These are phyloP conservation scores for Ormosia emarginata DNA, from an alignment of 306 rosid genomes.

Conservation along the genomic window DNA sequence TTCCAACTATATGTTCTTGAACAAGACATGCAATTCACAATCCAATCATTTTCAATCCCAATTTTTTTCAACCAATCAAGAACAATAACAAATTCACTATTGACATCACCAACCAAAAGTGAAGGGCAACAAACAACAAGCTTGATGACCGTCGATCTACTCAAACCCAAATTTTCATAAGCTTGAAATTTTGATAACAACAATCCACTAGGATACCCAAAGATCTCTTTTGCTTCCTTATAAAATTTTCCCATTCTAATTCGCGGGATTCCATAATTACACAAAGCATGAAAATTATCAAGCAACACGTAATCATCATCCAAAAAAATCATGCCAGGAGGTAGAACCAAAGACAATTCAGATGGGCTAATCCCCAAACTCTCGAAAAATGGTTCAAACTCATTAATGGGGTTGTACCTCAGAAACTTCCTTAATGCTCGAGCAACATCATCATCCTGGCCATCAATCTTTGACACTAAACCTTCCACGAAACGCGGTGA, in stretches of 20 bases:
- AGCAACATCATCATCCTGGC: slow-evolving; percentile 27
- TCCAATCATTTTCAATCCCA: slow-evolving; percentile 59
- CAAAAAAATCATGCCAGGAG: slow-evolving; percentile 44
- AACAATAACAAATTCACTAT: slow-evolving; percentile 41
- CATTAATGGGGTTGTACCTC: slow-evolving; percentile 69
- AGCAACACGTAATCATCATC: slow-evolving; percentile 53
- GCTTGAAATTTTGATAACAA: slow-evolving; percentile 49
- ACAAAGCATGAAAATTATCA: slow-evolving; percentile 54
- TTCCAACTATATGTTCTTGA: slow-evolving; percentile 52
- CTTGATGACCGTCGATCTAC: slow-evolving; percentile 47
- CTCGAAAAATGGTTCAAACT: slow-evolving; percentile 83
- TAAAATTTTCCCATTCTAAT: slow-evolving; percentile 62
- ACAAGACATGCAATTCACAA: slow-evolving; percentile 47
- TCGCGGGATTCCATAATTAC: slow-evolving; percentile 59
- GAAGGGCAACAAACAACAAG: slow-evolving; percentile 64
- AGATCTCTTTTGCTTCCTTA: slow-evolving; percentile 59
- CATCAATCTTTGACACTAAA: slow-evolving; percentile 37
- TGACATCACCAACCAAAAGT: slow-evolving; percentile 54
- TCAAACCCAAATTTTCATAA: slow-evolving; percentile 66
- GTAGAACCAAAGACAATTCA: slow-evolving; percentile 46
- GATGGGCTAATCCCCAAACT: slow-evolving; percentile 61
- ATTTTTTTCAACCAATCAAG: slow-evolving; percentile 48
- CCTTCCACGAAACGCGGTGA: slow-evolving; percentile 56
- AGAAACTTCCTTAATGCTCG: slow-evolving; percentile 43
- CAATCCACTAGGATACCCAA: slow-evolving; percentile 43